Conservation (phyloP, 352 stramenopile genomes). For the Hyaloperonospora arabidopsidis region DNA sequence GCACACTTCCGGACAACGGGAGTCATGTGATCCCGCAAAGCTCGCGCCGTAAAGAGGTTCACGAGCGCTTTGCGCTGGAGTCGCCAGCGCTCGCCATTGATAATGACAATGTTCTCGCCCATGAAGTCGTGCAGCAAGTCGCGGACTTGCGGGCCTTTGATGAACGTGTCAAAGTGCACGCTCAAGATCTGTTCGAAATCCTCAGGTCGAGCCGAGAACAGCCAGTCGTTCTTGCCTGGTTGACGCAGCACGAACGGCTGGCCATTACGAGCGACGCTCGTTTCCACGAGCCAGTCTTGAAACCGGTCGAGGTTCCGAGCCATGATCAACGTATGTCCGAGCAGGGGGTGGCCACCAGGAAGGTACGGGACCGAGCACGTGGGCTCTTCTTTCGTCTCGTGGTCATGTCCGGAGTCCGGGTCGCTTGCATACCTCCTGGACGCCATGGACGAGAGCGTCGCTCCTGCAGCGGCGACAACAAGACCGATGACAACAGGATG, state of each 20-base stretch:
- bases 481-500: constrained; percentile 24
- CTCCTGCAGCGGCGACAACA: constrained; percentile 13
- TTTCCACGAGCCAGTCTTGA: constrained; percentile 35
- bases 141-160: constrained; percentile 34
- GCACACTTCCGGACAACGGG: constrained; percentile 29
- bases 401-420: constrained; percentile 2
- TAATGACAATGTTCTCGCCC: constrained; percentile 40
- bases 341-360: constrained; percentile 15
- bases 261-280: constrained; percentile 21
- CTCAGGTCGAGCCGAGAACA: constrained; percentile 33
- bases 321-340: constrained; percentile 31
- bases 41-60: constrained; percentile 37
- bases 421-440: constrained; percentile 14
- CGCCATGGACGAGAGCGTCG: constrained; percentile 4
- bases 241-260: constrained; percentile 30
- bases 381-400: constrained; percentile 5
- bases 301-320: constrained; percentile 24
- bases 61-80: constrained; percentile 37
- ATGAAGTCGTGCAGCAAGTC: constrained; percentile 38
- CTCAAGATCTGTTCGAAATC: constrained; percentile 47
- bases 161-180: constrained; percentile 44
- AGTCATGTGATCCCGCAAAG: constrained; percentile 35
- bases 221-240: constrained; percentile 33
- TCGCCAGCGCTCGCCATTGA: constrained; percentile 38
- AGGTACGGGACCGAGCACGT: constrained; percentile 19